phyloP scores from a whole-genome alignment of 352 stramenopile species.

The Aphanomyces stellatus region DNA sequence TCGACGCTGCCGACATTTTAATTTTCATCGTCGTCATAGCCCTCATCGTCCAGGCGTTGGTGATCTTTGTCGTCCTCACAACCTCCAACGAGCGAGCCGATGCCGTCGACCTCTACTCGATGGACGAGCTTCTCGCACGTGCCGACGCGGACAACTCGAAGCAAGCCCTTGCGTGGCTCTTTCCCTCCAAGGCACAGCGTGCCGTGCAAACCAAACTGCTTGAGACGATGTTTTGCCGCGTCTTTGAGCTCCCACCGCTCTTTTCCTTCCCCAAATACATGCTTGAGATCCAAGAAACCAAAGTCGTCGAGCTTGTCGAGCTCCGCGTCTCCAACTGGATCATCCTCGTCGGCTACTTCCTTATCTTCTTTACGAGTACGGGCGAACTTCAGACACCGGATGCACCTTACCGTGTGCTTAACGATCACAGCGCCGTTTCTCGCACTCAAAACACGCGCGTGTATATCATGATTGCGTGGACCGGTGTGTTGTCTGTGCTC shows the following conservation, averaged over 20 bases:
- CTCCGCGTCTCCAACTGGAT: slow-evolving; percentile 53
- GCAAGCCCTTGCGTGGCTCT: too few relatives aligned
- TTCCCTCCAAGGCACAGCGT: not conserved
- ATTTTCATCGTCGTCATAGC: slow-evolving; percentile 45
- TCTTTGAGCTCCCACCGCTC: slow-evolving; percentile 37
- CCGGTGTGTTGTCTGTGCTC: not conserved
- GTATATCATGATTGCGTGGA: not conserved
- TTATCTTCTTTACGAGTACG: not conserved
- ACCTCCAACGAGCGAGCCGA: not conserved
- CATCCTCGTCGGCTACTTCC: slow-evolving; percentile 10
- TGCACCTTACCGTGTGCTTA: not conserved
- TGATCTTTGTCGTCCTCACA: slow-evolving; percentile 25
- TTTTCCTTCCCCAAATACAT: slow-evolving; percentile 70
- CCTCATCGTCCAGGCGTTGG: slow-evolving; percentile 39
- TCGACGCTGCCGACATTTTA: slow-evolving; percentile 43
- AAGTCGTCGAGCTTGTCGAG: slow-evolving; percentile 74
- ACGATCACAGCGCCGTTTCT: not conserved
- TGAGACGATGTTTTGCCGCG: slow-evolving; percentile 36
- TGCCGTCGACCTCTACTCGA: not conserved
- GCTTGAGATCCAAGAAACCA: slow-evolving; percentile 54
- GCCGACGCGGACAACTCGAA: too few relatives aligned
- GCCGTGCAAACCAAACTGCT: slow-evolving; percentile 26
- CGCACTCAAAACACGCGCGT: not conserved
- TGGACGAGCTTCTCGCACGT: not conserved
- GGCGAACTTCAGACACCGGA: not conserved